Conservation (phyloP, 495 filamentous ascomycete genomes). For the Hypomontagnella submonticulosa region DNA sequence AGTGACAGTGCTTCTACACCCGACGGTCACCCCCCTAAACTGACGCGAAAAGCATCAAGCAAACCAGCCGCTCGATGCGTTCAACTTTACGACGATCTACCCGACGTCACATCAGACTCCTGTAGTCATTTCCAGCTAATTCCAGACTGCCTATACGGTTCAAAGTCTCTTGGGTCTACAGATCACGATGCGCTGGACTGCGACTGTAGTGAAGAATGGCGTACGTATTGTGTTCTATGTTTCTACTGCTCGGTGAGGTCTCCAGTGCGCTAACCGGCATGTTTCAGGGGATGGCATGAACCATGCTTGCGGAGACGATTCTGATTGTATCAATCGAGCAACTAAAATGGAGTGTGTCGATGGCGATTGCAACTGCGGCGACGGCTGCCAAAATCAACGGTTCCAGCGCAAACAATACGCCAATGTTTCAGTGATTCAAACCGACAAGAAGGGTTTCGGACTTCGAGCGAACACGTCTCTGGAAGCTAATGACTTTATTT, state of each 20-base stretch:
- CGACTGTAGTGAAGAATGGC: constrained; percentile 94
- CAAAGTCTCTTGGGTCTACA: constrained; percentile 87
- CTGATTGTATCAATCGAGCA: constrained; percentile 97
- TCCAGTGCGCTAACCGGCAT: constrained; percentile 40
- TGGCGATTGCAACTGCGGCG: constrained; percentile 84
- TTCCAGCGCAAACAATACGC: constrained; percentile 94
- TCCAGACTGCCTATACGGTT: constrained; percentile 83
- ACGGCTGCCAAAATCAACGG: constrained; percentile 90
- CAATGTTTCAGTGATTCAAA: constrained; percentile 92
- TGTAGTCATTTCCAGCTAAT: constrained; percentile 82
- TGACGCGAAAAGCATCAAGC: constrained; percentile 77
- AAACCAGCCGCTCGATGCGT: constrained; percentile 71
- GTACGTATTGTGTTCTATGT: constrained; percentile 67
- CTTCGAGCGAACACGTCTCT: constrained; percentile 83
- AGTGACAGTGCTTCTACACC: constrained; percentile 56
- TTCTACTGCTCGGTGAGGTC: constrained; percentile 28
- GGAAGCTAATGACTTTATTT: constrained; percentile 87
- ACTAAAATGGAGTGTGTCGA: constrained; percentile 97
- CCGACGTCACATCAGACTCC: constrained; percentile 80
- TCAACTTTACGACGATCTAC: constrained; percentile 73
- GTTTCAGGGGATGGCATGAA: constrained; percentile 76
- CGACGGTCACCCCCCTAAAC: constrained; percentile 70
- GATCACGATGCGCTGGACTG: constrained; percentile 93
- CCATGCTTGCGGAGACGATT: constrained; percentile 92
- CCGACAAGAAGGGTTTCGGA: constrained; percentile 96